Conservation (phyloP, 1,284 basidiomycete genomes). For the Rhodofomes roseus region DNA sequence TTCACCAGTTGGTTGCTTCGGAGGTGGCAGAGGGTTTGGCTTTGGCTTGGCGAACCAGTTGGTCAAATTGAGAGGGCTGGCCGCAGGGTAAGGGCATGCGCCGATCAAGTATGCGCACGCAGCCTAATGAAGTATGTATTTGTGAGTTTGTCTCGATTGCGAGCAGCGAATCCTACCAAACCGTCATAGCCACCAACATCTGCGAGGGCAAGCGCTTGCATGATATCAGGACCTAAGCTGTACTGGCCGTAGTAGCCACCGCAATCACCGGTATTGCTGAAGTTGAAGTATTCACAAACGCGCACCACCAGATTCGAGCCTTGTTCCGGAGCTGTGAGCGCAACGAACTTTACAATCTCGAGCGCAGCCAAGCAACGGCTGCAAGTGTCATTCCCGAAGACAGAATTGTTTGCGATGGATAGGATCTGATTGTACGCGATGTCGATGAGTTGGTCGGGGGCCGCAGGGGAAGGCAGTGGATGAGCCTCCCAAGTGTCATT, state of each 20-base stretch:
- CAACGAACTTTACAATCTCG: constrained; percentile 63
- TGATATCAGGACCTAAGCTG: constrained; percentile 54
- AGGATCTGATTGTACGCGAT: constrained; percentile 53
- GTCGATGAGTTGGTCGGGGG: constrained; percentile 39
- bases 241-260: constrained; percentile 42
- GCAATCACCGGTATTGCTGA: constrained; percentile 54
- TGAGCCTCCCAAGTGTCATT: constrained; percentile 63
- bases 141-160: not conserved
- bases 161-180: constrained; percentile 29
- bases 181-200: constrained; percentile 68
- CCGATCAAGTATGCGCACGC: constrained; percentile 52
- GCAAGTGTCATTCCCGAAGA: constrained; percentile 51
- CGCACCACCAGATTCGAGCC: constrained; percentile 55
- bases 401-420: constrained; percentile 47
- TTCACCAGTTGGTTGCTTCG: constrained; percentile 56
- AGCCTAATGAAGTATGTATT: not conserved
- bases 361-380: constrained; percentile 60
- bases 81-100: constrained; percentile 47
- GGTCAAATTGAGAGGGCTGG: constrained; percentile 49
- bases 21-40: constrained; percentile 55
- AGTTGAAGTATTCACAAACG: constrained; percentile 44
- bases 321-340: constrained; percentile 58
- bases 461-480: constrained; percentile 54
- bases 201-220: constrained; percentile 64
- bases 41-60: constrained; percentile 66